A percentile compares a stretch with the other conserved stretches of the same genome.
phyloP scores from a whole-genome alignment of 345 rosid species.

The Eucalyptus polyanthemos region DNA sequence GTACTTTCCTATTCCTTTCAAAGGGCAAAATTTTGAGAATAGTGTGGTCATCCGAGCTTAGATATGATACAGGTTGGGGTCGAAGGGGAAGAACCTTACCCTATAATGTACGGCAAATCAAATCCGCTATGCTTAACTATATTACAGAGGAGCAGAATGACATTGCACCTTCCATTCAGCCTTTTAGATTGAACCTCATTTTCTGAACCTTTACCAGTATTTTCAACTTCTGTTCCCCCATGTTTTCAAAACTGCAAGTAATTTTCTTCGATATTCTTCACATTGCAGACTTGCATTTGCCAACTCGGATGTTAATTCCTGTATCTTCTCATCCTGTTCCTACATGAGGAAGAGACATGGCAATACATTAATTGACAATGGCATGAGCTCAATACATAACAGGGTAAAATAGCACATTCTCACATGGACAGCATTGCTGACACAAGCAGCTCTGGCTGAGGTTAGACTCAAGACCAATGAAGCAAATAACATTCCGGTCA shows the following conservation, averaged over 20 bases:
- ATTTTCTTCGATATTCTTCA: slow-evolving; percentile 28
- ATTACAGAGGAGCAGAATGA: neutral
- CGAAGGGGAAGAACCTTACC: neutral
- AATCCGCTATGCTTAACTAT: neutral
- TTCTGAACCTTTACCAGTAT: slow-evolving; percentile 31
- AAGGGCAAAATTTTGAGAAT: neutral
- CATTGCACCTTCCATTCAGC: neutral
- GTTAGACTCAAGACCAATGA: neutral
- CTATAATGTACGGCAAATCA: neutral
- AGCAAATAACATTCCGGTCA: neutral
- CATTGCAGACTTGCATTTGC: slow-evolving; percentile 27
- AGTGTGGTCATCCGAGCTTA: neutral
- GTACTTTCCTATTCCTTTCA: neutral
- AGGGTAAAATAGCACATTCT: neutral
- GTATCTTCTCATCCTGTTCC: slow-evolving; percentile 31
- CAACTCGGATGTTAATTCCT: slow-evolving; percentile 13
- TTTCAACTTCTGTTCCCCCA: slow-evolving; percentile 42
- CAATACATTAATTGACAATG: neutral
- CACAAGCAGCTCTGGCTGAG: neutral
- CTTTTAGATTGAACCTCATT: slow-evolving; percentile 29
- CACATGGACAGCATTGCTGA: neutral
- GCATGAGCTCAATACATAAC: neutral
- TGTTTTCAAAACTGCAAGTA: slow-evolving; percentile 27
- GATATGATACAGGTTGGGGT: neutral
- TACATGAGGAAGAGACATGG: neutral